Conservation (phyloP, 2,329 filamentous ascomycete genomes). For the Botryosphaeria dothidea region DNA sequence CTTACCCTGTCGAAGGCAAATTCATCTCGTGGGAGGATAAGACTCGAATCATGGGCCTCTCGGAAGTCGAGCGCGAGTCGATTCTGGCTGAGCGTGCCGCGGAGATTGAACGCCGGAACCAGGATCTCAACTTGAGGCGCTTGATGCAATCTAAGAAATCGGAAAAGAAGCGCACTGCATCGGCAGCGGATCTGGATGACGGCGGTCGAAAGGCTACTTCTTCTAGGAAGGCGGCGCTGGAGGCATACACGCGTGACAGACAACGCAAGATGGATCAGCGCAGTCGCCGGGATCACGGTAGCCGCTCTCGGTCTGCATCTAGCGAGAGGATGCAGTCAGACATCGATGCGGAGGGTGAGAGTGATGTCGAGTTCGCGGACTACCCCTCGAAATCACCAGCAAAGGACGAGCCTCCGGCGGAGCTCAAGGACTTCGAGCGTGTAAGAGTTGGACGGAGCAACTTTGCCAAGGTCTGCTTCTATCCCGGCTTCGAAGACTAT, state of each 20-base stretch:
- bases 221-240: slow-evolving; percentile 72
- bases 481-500: slow-evolving; percentile 80
- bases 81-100: slow-evolving; percentile 85
- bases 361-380: slow-evolving; percentile 73
- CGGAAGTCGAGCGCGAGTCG: slow-evolving; percentile 88
- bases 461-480: slow-evolving; percentile 90
- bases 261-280: slow-evolving; percentile 62
- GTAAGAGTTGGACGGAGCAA: slow-evolving; percentile 80
- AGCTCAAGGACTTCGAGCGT: slow-evolving; percentile 79
- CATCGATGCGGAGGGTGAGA: slow-evolving; percentile 68
- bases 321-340: slow-evolving; percentile 56
- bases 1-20: slow-evolving; percentile 86
- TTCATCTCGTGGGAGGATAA: slow-evolving; percentile 60
- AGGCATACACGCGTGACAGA: slow-evolving; percentile 64
- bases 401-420: slow-evolving; percentile 69
- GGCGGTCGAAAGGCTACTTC: slow-evolving; percentile 65
- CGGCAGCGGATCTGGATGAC: slow-evolving; percentile 76
- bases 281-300: slow-evolving; percentile 36
- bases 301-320: slow-evolving; percentile 10
- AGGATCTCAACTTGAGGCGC: slow-evolving; percentile 73
- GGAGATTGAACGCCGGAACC: slow-evolving; percentile 77
- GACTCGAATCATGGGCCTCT: slow-evolving; percentile 73
- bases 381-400: slow-evolving; percentile 48
- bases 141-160: slow-evolving; percentile 53
- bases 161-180: slow-evolving; percentile 72